Percentiles rank a stretch among this genome's conserved stretches.
Evolutionary conservation across 2,329 filamentous ascomycete genomes (phyloP).

Genomic region (Sphaerulina musiva): DNA sequence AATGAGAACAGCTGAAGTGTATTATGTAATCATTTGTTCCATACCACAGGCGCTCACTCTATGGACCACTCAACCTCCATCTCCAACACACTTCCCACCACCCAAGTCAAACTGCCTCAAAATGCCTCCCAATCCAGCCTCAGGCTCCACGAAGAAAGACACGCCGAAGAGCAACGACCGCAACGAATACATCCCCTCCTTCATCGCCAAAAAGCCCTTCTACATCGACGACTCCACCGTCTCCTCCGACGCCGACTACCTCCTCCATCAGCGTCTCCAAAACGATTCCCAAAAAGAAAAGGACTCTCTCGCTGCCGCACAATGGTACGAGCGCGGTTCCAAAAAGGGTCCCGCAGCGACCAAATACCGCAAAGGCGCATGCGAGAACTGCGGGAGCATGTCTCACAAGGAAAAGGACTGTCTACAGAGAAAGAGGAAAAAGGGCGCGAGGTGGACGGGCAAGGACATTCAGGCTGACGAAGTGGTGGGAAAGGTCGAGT

Average conservation of each 20-base stretch:
- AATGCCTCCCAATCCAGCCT: constrained; percentile 48
- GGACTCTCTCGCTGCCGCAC: constrained; percentile 53
- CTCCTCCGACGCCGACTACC: constrained; percentile 69
- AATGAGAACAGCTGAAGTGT: background rate
- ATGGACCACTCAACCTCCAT: background rate
- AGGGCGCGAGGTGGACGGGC: constrained; percentile 86
- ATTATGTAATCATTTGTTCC: background rate
- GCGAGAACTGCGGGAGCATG: constrained; percentile 97
- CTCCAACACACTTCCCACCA: background rate
- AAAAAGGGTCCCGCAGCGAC: constrained; percentile 78
- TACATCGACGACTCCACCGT: constrained; percentile 73
- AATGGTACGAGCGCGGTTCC: constrained; percentile 86
- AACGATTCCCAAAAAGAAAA: constrained; percentile 53
- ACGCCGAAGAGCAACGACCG: constrained; percentile 73
- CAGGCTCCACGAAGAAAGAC: constrained; percentile 47
- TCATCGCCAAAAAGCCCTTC: constrained; percentile 97
- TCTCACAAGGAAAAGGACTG: constrained; percentile 95
- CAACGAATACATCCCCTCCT: constrained; percentile 95
- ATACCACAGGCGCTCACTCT: background rate
- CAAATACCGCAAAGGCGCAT: constrained; percentile 95
- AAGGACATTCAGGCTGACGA: constrained; percentile 92
- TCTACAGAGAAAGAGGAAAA: constrained; percentile 76
- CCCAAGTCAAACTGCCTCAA: background rate
- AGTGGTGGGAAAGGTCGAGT: constrained; percentile 70
- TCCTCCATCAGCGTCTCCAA: constrained; percentile 88